A percentile compares a stretch with the other conserved stretches of the same genome.
Conservation (phyloP, 192 early-diverging fungal genomes). For the Haplosporangium gracile region DNA sequence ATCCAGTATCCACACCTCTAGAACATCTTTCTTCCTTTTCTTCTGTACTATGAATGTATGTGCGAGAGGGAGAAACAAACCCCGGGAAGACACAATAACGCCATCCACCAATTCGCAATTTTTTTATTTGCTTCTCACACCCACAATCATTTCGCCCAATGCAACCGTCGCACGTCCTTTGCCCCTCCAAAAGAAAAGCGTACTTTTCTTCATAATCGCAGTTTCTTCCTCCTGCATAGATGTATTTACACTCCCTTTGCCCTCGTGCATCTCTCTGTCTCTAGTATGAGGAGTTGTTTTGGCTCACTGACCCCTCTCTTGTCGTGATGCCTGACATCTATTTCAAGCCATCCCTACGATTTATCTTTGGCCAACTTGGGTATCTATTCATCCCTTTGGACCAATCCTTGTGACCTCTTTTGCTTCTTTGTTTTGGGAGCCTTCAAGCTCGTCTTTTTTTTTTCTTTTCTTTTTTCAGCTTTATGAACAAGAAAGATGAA, state of each 20-base stretch:
- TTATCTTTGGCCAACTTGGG: background rate
- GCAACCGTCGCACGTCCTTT: background rate
- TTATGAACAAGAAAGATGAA: background rate
- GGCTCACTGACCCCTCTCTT: background rate
- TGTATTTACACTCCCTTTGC: background rate
- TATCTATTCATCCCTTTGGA: background rate
- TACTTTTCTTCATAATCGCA: background rate
- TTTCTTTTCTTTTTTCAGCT: background rate
- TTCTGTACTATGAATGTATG: background rate
- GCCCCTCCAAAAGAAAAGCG: background rate
- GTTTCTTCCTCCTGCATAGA: background rate
- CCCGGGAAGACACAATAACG: background rate
- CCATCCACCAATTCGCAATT: background rate
- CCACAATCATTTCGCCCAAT: background rate
- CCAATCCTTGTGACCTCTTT: background rate
- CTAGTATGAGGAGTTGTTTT: background rate
- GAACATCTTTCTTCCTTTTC: background rate
- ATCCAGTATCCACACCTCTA: background rate
- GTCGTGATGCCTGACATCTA: background rate
- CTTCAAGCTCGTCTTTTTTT: background rate
- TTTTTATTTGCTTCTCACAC: background rate
- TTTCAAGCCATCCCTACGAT: background rate
- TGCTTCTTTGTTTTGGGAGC: background rate
- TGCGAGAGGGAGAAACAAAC: background rate
- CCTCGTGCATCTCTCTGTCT: background rate